These are phyloP conservation scores for Ophiostoma himal-ulmi DNA, from an alignment of 2,329 filamentous ascomycete species.

Conservation along the genomic window DNA sequence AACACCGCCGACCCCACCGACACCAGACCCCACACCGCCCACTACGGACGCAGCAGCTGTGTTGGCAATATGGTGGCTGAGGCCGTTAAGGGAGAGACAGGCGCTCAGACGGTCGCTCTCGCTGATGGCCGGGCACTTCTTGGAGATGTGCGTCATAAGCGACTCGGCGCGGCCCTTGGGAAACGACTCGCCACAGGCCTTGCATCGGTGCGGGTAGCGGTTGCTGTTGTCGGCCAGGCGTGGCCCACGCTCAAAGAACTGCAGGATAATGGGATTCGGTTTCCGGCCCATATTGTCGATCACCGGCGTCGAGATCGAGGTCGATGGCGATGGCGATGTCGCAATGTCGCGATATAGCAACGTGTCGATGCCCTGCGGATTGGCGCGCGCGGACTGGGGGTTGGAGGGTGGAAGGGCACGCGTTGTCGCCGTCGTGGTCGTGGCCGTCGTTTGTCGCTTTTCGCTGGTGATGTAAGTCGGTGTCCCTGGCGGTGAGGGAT, in stretches of 20 bases:
- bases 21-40: constrained; percentile 18
- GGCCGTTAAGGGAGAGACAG: constrained; percentile 64
- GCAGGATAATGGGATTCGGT: constrained; percentile 76
- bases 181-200: constrained; percentile 79
- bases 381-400: background rate
- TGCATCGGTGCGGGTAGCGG: constrained; percentile 87
- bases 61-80: constrained; percentile 39
- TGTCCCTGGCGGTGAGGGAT: constrained; percentile 17
- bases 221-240: constrained; percentile 89
- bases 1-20: constrained; percentile 5
- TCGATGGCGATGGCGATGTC: background rate
- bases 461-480: constrained; percentile 9
- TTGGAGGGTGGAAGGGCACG: background rate
- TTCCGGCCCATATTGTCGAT: constrained; percentile 64
- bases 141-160: constrained; percentile 73
- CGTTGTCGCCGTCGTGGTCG: background rate
- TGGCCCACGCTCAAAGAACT: constrained; percentile 80
- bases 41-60: constrained; percentile 26
- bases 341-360: constrained; percentile 5
- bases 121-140: constrained; percentile 76
- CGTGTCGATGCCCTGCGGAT: constrained; percentile 11
- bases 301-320: background rate
- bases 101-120: constrained; percentile 70
- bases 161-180: constrained; percentile 84
- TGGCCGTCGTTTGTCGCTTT: constrained; percentile 8